Base-by-base conservation (phyloP, 2,329 filamentous ascomycete genomes). In the Fusarium armeniacum region DNA sequence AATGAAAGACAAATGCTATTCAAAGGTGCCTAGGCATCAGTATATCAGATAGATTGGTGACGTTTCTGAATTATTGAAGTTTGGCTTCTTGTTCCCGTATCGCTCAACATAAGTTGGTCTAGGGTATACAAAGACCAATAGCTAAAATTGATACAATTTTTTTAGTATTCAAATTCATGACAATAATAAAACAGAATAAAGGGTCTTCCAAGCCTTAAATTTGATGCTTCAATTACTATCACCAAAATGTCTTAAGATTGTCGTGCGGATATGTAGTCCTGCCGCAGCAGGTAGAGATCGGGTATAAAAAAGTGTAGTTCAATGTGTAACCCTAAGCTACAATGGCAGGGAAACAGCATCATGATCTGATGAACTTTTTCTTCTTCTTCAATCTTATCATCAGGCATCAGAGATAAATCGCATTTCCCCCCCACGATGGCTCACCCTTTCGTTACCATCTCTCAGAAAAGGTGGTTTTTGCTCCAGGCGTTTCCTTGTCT, bases 401-500 rank as follows among this genome's bases (percentile, higher is more conserved):
- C 44, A 20, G 20, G 30, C 9, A 26, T 15, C 8, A 35, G 15
- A n/a, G 20, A 12, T 6, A 13, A n/a, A 15, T 26, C 18, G 8
- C 13, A 32, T 16, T 9, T 9, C 26, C 16, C 5, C 22, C n/a
- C 20, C 20, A 46, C 18, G 11, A 54, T 61, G 46, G 40, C 40
- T 36, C 57, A 54, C 11, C 33, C 59, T 24, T 53, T 47, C 36
- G 28, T 36, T 15, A n/a, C 46, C 46, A 54, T 35, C 22, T 54
- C 46, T 5, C 33, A 46, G 46, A 30, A 15, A 61, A 44, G 35
- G 33, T 35, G 5, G n/a, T 62, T 40, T 62, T 40, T n/a, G 46
- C 45, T 16, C 40, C 45, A 6, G 40, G 46, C 5, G 33, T 62
- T 20, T 62, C 45, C 18, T 22, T 60, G 4, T 52, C 40, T 35